These are phyloP conservation scores for Paspalum notatum DNA, from an alignment of 176 grass and related monocot genomes.

Conservation along the genomic window DNA sequence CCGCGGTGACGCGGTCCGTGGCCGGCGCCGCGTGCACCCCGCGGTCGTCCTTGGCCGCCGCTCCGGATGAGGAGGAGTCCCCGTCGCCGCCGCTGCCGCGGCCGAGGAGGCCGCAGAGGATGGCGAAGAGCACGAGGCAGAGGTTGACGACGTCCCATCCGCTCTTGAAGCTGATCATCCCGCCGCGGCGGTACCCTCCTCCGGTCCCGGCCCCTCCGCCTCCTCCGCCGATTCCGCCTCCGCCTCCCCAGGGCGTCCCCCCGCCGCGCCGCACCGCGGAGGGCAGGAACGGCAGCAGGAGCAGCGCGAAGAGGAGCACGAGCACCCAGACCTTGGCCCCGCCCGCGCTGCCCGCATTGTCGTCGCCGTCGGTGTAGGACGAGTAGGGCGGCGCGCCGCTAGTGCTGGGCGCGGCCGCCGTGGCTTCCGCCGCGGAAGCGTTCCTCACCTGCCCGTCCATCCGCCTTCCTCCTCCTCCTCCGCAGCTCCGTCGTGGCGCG, in stretches of 20 bases:
- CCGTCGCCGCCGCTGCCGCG: conserved; percentile 47
- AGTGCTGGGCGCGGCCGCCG: conserved; percentile 11
- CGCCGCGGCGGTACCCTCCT: conserved; percentile 28
- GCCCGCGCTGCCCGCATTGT: conserved; percentile 41
- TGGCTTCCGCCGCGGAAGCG: neutral
- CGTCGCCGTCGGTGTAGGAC: conserved; percentile 33
- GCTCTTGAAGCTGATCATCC: conserved; percentile 59
- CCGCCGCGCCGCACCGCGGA: conserved; percentile 54
- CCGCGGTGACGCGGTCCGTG: conserved; percentile 2
- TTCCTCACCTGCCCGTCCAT: conserved; percentile 42
- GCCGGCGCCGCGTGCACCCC: neutral
- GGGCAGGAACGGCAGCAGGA: conserved; percentile 69
- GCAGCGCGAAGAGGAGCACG: conserved; percentile 65
- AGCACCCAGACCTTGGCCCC: conserved; percentile 71
- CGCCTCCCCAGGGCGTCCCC: neutral
- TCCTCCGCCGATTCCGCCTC: neutral
- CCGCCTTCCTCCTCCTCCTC: neutral
- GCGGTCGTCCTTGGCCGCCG: neutral
- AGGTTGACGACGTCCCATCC: conserved; percentile 90
- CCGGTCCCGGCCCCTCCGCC: neutral
- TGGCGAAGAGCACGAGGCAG: conserved; percentile 77
- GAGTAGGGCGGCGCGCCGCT: conserved; percentile 22
- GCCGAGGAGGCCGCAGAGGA: conserved; percentile 81
- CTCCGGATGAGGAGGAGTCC: neutral
- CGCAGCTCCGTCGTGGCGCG: neutral